Conservation (phyloP, 2,329 filamentous ascomycete genomes). For the Neofusicoccum kwambonambiense region DNA sequence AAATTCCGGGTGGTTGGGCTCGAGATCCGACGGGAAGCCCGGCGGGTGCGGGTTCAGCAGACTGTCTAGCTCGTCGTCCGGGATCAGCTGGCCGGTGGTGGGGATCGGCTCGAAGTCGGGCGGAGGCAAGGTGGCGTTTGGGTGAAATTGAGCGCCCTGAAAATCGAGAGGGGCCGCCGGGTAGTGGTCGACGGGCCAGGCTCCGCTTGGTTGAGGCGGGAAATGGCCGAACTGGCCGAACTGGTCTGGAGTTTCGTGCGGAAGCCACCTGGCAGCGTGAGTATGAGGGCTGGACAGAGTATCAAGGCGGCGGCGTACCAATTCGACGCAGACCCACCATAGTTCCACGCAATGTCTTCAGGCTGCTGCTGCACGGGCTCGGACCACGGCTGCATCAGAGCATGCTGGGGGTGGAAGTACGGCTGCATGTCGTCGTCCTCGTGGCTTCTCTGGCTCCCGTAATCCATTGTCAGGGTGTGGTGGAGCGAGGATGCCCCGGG, state of each 20-base stretch:
- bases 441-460: background rate
- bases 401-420: background rate
- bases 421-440: background rate
- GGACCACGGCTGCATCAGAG: background rate
- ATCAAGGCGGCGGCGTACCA: background rate
- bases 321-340: background rate
- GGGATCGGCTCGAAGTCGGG: background rate
- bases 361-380: background rate
- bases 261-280: slow-evolving; percentile 3
- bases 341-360: background rate
- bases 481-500: background rate
- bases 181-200: background rate
- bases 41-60: background rate
- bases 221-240: background rate
- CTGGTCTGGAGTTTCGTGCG: background rate
- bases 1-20: background rate
- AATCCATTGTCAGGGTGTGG: background rate
- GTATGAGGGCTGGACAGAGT: background rate
- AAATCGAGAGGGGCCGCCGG: background rate
- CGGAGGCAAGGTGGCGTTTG: background rate
- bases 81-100: background rate
- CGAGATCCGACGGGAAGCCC: background rate
- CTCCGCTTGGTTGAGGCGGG: background rate
- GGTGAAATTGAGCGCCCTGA: slow-evolving; percentile 6
- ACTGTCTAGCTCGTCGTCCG: background rate